These are phyloP conservation scores for Solanum ossicruentum DNA, from an alignment of 257 asterid genomes.

Conservation along the genomic window DNA sequence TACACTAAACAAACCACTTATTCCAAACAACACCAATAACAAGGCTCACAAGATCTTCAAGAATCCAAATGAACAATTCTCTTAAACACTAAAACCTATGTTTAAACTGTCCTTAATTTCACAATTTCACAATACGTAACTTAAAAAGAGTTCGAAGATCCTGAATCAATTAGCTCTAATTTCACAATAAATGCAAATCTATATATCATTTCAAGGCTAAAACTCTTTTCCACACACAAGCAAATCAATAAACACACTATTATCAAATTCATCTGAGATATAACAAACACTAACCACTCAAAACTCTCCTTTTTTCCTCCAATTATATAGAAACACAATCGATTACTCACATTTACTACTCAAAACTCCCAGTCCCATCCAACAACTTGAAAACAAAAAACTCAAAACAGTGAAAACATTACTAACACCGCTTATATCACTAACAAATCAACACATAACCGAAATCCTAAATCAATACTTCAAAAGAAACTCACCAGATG, in stretches of 20 bases:
- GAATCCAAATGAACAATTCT: neutral
- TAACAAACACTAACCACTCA: neutral
- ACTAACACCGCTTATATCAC: neutral
- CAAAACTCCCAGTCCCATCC: constrained; percentile 1
- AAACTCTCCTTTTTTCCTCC: constrained; percentile 14
- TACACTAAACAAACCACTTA: neutral
- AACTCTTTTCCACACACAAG: neutral
- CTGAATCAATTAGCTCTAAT: neutral
- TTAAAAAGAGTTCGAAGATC: neutral
- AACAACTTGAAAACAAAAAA: neutral
- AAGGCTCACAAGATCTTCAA: neutral
- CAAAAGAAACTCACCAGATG: constrained; percentile 30
- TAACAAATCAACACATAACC: neutral
- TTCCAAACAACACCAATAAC: neutral
- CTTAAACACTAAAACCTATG: neutral
- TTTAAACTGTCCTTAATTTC: neutral
- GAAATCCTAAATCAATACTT: neutral
- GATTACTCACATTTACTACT: neutral
- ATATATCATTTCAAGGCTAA: neutral
- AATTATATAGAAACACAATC: neutral
- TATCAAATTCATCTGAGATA: neutral
- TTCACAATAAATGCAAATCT: neutral
- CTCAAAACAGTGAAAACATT: neutral
- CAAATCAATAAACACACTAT: neutral
- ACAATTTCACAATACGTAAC: neutral